Evolutionary conservation across 768 basidiomycete genomes (phyloP), one percentile per base, ranked within the genome.

Genomic region (Collybia mongolica): DNA sequence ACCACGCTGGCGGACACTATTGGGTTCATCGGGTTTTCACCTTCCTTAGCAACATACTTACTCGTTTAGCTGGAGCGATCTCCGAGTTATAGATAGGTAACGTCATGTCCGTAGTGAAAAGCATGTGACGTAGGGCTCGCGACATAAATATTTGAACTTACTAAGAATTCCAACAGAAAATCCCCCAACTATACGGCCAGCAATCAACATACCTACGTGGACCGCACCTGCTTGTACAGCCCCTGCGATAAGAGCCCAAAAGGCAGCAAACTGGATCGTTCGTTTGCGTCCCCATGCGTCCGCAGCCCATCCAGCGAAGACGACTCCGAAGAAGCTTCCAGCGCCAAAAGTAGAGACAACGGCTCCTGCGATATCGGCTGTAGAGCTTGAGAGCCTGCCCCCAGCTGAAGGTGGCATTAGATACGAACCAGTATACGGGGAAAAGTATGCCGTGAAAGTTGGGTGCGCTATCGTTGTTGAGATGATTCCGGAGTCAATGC

Each of bases 401-500:
- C 2, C 12, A 8, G 20, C 14, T n/a, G 18, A 12, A 32, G 32
- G 38, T 35, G 15, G 43, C 38, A 37, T 4, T n/a, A 40, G 5
- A 19, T 37, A 23, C 22, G 14, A 40, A 53, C 48, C 23, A 6
- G 47, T 53, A 29, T 49, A 53, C 18, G 47, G 47, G 35, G 42
- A 36, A 22, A 53, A 49, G 20, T 53, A 49, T 6, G 36, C 9
- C 17, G 47, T 32, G 39, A 45, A 54, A 14, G 43, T 45, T 23
- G 44, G 44, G 29, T 54, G 53, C 39, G 53, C 35, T 18, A 41
- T 49, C 5, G 43, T 49, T 2, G 53, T 45, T 17, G 47, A 49
- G 29, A 53, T 53, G n/a, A 53, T 45, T 4, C 52, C 48, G 17
- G 47, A 48, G 42, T 53, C 52, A 12, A 53, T 44, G 8, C 52